Conservation (phyloP, 1,284 basidiomycete genomes). For the Prillingera fragicola region DNA sequence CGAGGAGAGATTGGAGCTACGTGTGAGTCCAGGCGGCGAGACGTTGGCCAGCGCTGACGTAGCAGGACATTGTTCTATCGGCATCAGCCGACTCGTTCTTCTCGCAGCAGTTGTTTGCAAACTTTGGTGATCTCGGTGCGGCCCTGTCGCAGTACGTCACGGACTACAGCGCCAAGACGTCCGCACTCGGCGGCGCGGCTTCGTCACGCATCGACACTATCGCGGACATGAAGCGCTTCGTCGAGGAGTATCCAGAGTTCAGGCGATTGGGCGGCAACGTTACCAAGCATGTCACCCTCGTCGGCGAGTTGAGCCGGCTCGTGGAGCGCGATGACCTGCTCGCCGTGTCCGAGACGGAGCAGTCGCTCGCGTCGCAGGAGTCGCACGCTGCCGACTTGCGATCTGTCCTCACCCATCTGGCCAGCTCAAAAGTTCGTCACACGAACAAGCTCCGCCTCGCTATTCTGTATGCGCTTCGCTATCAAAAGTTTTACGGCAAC, state of each 20-base stretch:
- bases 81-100: slow-evolving; percentile 92
- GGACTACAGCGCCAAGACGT: slow-evolving; percentile 81
- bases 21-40: slow-evolving; percentile 55
- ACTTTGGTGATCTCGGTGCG: slow-evolving; percentile 94
- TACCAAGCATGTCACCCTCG: slow-evolving; percentile 93
- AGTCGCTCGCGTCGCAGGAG: slow-evolving; percentile 87
- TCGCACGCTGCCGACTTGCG: slow-evolving; percentile 73
- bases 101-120: slow-evolving; percentile 81
- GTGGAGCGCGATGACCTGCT: slow-evolving; percentile 81
- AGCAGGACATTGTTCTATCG: slow-evolving; percentile 88
- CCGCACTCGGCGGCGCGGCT: slow-evolving; percentile 51
- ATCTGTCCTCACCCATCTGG: slow-evolving; percentile 69
- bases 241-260: slow-evolving; percentile 98
- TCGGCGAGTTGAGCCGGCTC: slow-evolving; percentile 88
- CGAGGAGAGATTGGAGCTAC: slow-evolving; percentile 77
- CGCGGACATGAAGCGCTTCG: slow-evolving; percentile 93
- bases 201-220: slow-evolving; percentile 79
- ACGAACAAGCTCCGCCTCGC: slow-evolving; percentile 86
- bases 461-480: slow-evolving; percentile 90
- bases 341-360: slow-evolving; percentile 90
- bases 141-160: slow-evolving; percentile 90
- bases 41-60: background rate
- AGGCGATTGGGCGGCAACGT: slow-evolving; percentile 94
- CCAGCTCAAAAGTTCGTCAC: slow-evolving; percentile 61
- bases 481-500: slow-evolving; percentile 83